These are phyloP conservation scores for Austroboletus novae-zelandiae DNA, from an alignment of 1,284 basidiomycete genomes.

Conservation along the genomic window DNA sequence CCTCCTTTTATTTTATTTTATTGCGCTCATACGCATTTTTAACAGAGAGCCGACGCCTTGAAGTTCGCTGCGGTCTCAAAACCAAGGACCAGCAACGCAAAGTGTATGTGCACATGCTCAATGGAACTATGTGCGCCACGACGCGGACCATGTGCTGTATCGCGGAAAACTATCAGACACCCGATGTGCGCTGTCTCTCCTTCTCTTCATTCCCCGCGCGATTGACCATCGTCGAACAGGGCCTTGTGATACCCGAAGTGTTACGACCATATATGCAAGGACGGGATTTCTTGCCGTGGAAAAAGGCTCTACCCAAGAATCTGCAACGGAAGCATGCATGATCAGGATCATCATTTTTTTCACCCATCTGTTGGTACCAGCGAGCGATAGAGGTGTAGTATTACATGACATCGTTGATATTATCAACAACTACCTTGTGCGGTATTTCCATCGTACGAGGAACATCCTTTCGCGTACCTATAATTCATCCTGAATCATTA, in stretches of 20 bases:
- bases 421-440: no score
- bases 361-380: no score
- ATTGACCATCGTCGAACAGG: constrained; percentile 43
- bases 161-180: constrained; percentile 98
- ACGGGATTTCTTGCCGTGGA: constrained; percentile 88
- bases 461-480: no score
- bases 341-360: background rate
- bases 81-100: constrained; percentile 84
- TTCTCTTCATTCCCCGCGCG: background rate
- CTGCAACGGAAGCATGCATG: constrained; percentile 62
- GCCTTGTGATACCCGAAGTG: constrained; percentile 84
- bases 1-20: background rate
- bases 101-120: constrained; percentile 95
- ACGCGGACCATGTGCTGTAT: constrained; percentile 95
- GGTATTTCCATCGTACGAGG: no score
- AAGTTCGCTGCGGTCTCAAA: constrained; percentile 89
- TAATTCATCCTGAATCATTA: no score
- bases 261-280: constrained; percentile 96
- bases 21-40: background rate
- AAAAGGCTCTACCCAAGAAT: constrained; percentile 79
- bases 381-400: no score
- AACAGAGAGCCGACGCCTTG: constrained; percentile 84
- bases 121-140: constrained; percentile 96
- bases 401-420: no score
- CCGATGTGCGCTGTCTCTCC: constrained; percentile 60